Evolutionary conservation across 2,329 filamentous ascomycete species (phyloP).

Genomic region (Ciborinia camelliae): DNA sequence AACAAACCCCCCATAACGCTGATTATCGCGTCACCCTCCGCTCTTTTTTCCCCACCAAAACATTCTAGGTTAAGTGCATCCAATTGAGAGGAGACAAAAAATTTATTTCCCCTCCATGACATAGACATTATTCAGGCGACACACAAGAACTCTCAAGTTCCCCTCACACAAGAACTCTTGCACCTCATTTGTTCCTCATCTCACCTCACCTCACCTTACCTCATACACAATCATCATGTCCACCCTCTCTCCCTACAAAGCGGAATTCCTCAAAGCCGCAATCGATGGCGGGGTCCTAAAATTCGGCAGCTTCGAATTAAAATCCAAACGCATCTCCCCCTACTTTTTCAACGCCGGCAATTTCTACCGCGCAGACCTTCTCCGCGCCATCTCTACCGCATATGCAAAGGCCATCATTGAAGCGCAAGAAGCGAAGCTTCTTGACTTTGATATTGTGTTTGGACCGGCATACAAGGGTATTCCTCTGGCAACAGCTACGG

Average conservation of each 20-base stretch:
- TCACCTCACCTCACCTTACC: neutral
- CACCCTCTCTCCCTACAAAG: constrained; percentile 61
- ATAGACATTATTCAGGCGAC: neutral
- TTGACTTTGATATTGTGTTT: constrained; percentile 81
- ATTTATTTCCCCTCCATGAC: constrained; percentile 15
- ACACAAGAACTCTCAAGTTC: neutral
- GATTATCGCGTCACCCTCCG: neutral
- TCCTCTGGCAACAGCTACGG: constrained; percentile 75
- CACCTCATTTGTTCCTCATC: neutral
- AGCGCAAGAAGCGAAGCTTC: constrained; percentile 41
- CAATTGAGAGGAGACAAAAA: neutral
- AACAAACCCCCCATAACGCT: neutral
- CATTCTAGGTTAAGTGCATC: constrained; percentile 3
- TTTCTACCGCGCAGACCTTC: constrained; percentile 77
- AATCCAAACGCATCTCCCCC: constrained; percentile 85
- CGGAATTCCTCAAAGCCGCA: constrained; percentile 67
- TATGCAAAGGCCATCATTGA: constrained; percentile 66
- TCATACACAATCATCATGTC: constrained; percentile 22
- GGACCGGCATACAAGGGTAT: constrained; percentile 97
- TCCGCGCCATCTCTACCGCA: constrained; percentile 73
- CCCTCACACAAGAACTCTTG: neutral
- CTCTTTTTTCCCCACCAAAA: constrained; percentile 13
- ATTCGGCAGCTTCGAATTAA: constrained; percentile 83
- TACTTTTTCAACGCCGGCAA: constrained; percentile 98
- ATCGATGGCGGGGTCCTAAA: constrained; percentile 68